Evolutionary conservation across 176 grass and related monocot genomes (phyloP), one percentile per base, ranked within the genome.

Genomic region (Cenchrus americanus): DNA sequence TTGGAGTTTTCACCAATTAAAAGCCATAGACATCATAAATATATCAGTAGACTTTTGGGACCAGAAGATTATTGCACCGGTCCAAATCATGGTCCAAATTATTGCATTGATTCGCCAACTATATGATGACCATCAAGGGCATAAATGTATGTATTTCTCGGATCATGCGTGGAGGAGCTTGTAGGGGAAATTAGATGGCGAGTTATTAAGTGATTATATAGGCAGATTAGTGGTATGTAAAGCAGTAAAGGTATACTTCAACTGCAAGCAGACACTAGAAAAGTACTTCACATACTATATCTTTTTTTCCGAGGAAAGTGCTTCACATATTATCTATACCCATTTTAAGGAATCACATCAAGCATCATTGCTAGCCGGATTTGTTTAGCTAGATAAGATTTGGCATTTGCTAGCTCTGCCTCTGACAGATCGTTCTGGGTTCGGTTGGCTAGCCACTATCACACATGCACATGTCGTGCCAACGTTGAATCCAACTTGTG

Each of bases 341-440:
- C 21, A 53, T 19, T 72, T 64, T 63, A 86, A 64, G 76, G 84
- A 86, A 86, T 30, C 27, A 54, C 84, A 73, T 26, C 5, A 15
- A 19, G 66, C 14, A 73, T 64, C 40, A 49, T 49, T 65, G 48
- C 14, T 55, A 55, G 68, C 15, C 32, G 48, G 32, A 66, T 55
- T 86, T 66, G 46, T 80, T 86, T 63, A 64, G 42, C 58, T 9
- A 55, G 5, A 73, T 17, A 44, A 72, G 27, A 41, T 72, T 62
- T 17, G 8, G 2, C 17, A n/a, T n/a, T 24, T 57, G 49, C 27
- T 30, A 30, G 27, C 27, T 30, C 27, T 30, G 27, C 27, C 46
- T 86, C 68, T 46, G 47, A 65, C 59, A 54, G 73, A 21, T 73
- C 7, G 32, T 15, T 63, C 43, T 86, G 26, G 23, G 43, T 73